Evolutionary conservation across 164 flowering plant species (phyloP).

Genomic region (Umbellularia californica): DNA sequence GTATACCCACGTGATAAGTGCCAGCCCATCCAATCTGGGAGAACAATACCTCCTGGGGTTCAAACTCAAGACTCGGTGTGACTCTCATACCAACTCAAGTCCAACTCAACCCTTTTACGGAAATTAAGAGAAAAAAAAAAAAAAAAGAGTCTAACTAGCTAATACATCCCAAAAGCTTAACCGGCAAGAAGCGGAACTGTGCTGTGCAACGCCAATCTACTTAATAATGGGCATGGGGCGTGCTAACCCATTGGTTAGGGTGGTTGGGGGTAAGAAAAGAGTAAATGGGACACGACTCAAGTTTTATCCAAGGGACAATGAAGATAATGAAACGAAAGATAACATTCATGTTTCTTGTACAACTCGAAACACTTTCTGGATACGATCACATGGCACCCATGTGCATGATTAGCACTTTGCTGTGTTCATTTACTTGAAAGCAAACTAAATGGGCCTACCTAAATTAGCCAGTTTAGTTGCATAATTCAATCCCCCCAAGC

Average conservation of each 20-base stretch:
- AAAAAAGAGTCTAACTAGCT: no score
- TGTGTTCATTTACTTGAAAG: not conserved
- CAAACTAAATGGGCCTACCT: not conserved
- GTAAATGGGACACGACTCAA: not conserved
- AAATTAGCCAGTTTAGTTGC: no score
- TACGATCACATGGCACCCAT: not conserved
- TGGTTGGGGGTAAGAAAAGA: not conserved
- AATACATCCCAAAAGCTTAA: no score
- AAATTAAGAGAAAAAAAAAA: no score
- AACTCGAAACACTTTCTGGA: not conserved
- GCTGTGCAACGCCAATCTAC: no score
- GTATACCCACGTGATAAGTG: no score
- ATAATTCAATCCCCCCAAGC: not conserved
- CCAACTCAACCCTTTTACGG: no score
- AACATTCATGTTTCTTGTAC: not conserved
- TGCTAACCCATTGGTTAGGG: not conserved
- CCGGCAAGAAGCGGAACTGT: no score
- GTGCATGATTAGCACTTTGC: not conserved
- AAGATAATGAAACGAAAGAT: not conserved
- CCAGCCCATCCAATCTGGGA: no score
- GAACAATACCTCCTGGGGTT: no score
- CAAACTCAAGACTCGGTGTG: no score
- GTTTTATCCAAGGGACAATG: not conserved
- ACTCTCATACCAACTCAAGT: no score
- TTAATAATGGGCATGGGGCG: not conserved